These are phyloP conservation scores for Fraxinus dipetala DNA, from an alignment of 305 asterid species.

Conservation along the genomic window DNA sequence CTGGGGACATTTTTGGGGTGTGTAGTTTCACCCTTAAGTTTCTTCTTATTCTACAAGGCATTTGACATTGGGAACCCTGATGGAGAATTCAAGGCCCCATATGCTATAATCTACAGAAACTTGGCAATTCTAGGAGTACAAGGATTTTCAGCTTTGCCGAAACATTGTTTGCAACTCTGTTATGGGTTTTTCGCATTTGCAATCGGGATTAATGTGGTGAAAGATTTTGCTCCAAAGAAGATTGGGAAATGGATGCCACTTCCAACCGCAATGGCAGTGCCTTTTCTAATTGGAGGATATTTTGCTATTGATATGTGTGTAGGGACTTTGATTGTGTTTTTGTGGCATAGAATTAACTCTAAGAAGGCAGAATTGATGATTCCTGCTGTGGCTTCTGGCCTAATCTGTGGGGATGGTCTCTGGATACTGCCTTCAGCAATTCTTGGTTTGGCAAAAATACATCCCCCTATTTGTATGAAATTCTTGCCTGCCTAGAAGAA, in stretches of 20 bases:
- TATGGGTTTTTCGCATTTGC: conserved; percentile 60
- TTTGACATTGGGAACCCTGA: conserved; percentile 74
- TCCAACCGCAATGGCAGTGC: conserved; percentile 77
- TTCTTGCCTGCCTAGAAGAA: conserved; percentile 37
- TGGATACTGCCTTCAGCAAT: conserved; percentile 71
- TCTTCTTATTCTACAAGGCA: conserved; percentile 69
- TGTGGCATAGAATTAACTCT: conserved; percentile 47
- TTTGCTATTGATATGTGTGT: conserved; percentile 72
- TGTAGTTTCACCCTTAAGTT: conserved; percentile 50
- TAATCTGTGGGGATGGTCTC: conserved; percentile 77
- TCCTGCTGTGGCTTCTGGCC: conserved; percentile 80
- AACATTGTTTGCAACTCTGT: conserved; percentile 61
- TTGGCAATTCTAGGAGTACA: conserved; percentile 64
- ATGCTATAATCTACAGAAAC: conserved; percentile 60
- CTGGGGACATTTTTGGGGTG: conserved; percentile 75
- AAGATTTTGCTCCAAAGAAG: conserved; percentile 46
- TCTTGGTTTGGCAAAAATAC: conserved; percentile 61
- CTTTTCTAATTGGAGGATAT: conserved; percentile 62
- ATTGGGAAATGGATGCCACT: conserved; percentile 67
- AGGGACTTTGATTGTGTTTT: conserved; percentile 58
- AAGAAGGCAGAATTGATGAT: conserved; percentile 54
- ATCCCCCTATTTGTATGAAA: conserved; percentile 72
- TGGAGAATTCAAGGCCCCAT: conserved; percentile 74
- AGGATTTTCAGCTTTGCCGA: conserved; percentile 71
- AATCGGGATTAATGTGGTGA: conserved; percentile 42